Evolutionary conservation across 306 rosid genomes (phyloP).

Genomic region (barrel medic (Medicago truncatula)): MtrunA17r5.0-ANR NC_053045.1:53249501-53250000

Average conservation of each 20-base stretch:
- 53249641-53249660: background rate
- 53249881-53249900: background rate
- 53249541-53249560: background rate
- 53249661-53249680: background rate
- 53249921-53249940: too few species aligned
- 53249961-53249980: too few species aligned
- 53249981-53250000: too few species aligned
- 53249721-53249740: background rate
- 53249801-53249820: too few species aligned
- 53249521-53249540: background rate
- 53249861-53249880: background rate
- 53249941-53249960: too few species aligned
- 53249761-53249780: background rate
- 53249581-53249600: conserved; percentile 2
- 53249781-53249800: too few species aligned
- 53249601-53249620: conserved; percentile 26
- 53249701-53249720: background rate
- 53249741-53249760: background rate
- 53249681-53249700: background rate
- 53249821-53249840: background rate
- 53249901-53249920: background rate
- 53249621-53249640: background rate
- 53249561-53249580: conserved; percentile 5
- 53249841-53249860: background rate
- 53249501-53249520: background rate